Percentiles rank a stretch among this genome's conserved stretches.
These are phyloP conservation scores for Sugiyamaella pinicola DNA, from an alignment of 1,139 yeast genomes.

Conservation along the genomic window DNA sequence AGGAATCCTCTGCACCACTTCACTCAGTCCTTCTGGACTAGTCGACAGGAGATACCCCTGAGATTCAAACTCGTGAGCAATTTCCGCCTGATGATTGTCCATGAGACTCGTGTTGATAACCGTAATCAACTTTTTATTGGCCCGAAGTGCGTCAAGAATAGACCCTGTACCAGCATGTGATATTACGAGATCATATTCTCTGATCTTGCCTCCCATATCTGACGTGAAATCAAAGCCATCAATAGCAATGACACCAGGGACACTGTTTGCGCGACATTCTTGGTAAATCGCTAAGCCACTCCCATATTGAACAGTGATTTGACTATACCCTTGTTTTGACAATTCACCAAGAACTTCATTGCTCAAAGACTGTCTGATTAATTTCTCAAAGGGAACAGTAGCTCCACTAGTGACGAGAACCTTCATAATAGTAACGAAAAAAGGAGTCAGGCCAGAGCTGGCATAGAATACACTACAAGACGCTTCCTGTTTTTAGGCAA, in stretches of 20 bases:
- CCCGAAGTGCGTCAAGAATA: conserved; percentile 71
- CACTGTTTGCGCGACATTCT: neutral
- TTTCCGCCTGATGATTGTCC: conserved; percentile 87
- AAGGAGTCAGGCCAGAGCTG: neutral
- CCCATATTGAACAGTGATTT: conserved; percentile 71
- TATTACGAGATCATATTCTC: conserved; percentile 57
- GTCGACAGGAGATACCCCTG: conserved; percentile 43
- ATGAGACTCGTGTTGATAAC: conserved; percentile 69
- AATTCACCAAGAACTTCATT: conserved; percentile 46
- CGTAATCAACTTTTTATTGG: conserved; percentile 60
- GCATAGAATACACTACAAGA: neutral
- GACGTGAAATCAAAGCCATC: conserved; percentile 40
- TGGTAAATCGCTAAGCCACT: conserved; percentile 40
- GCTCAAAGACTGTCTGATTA: conserved; percentile 51
- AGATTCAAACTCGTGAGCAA: conserved; percentile 60
- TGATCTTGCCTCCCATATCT: conserved; percentile 51
- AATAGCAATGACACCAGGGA: conserved; percentile 42
- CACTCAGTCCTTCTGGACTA: conserved; percentile 23
- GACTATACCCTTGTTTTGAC: conserved; percentile 43
- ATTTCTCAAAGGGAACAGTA: conserved; percentile 68
- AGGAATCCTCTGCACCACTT: conserved; percentile 23
- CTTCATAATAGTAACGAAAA: conserved; percentile 28
- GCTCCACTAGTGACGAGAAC: conserved; percentile 79
- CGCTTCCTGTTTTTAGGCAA: neutral
- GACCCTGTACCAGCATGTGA: conserved; percentile 96